Evolutionary conservation across 2,329 filamentous ascomycete genomes (phyloP), one percentile per base, ranked within the genome.

Genomic region (Huntiella abstrusa): DNA sequence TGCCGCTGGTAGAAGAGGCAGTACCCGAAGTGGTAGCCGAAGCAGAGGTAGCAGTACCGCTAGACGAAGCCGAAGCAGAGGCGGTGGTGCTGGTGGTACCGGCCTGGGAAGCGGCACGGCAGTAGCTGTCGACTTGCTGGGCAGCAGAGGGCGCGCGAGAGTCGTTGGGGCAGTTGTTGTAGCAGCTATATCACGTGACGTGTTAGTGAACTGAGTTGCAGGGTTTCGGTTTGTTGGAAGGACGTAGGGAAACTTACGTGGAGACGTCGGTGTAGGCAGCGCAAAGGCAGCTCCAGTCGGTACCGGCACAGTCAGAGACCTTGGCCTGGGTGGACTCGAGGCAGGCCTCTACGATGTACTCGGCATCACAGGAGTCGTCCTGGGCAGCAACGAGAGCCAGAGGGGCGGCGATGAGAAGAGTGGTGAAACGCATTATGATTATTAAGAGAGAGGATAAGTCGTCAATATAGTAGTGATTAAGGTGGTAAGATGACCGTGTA

Each of bases 151-250:
- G 46, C 51, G 54, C 58, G 40, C 64, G 60, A 43, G 55, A 1
- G 57, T 72, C 68, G 54, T 66, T 60, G 55, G 69, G 69, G 62
- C 69, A 72, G 65, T 72, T 71, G 63, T 69, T 69, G 61, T 64
- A 72, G 66, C 69, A 72, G 51, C 66, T 68, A 47, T 40, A n/a
- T 2, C 4, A 28, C 22, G 22, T 28, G n/a, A 4, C 7, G 6
- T 13, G 13, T 33, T 46, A 39, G 48, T 8, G 3, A 5, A 6
- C n/a, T n/a, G 17, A 10, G 15, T 4, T 3, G 16, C 8, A 42
- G 15, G 16, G 40, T 15, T 19, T 19, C 4, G 17, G 17, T 5
- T 5, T 19, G 4, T 19, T 42, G 19, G 11, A 16, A 2, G 15
- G 16, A 39, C 5, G 12, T 40, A 35, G 37, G 35, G 13, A 33